Base-by-base conservation (phyloP, 1,139 yeast genomes). In the Kurtzmaniella quercitrusa region DNA sequence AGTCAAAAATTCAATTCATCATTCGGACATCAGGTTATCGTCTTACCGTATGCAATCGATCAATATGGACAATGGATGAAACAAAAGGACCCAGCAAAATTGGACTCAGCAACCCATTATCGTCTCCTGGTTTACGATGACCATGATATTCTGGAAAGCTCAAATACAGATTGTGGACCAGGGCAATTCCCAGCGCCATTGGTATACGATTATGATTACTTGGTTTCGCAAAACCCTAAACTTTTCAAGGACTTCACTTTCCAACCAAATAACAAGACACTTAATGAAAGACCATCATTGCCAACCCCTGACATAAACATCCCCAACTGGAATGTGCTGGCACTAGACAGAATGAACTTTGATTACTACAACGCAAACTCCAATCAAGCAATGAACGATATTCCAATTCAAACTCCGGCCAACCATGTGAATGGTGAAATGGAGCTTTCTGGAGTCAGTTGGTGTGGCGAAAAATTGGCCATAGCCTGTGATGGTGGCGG, bases 21-120 rank as follows among this genome's bases (percentile, higher is more conserved):
- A 16, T 30, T 16, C 5, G 28, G 20, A n/a, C 35, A 26, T 14
- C 95, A 87, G 57, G 88, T 89, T 30, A 71, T 88, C 17, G 73
- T 84, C 19, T 68, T 71, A 22, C 78, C 78, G 7, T 61, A 59
- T 51, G 75, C 75, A 7, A 61, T 71, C 48, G 74, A 70, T 46
- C 75, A 71, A 49, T 71, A 56, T 51, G 66, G 66, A 2, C 61
- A 59, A 21, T 65, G 53, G 50, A 59, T 61, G 32, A 42, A 39
- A 23, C 41, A 40, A 39, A 34, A 17, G 5, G 38, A 37, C 17
- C 33, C 9, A n/a, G 23, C 35, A 20, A 40, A 38, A 38, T 19
- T 42, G 21, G n/a, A 37, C 30, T 14, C 34, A 16, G 28, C 36
- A 19, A 37, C 33, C 5, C 56, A 50, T 40, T 34, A 46, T 36